Percentiles rank a stretch among this genome's conserved stretches.
Evolutionary conservation across 2,329 filamentous ascomycete genomes (phyloP).

Genomic region (Epichloe gansuensis): DNA sequence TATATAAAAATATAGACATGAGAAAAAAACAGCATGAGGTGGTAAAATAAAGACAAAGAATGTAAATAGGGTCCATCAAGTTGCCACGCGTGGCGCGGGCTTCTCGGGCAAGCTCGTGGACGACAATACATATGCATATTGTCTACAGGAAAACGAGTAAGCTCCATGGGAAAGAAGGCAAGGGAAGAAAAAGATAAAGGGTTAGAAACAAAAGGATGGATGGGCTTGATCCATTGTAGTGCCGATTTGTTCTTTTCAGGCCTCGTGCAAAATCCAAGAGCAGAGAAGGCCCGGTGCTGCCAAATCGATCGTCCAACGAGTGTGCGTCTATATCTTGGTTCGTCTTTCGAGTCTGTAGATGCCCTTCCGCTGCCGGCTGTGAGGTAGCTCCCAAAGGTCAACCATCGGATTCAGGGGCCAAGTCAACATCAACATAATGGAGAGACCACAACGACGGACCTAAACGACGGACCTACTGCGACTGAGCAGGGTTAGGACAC

Average conservation of each 20-base stretch:
- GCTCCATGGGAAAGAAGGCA: not conserved
- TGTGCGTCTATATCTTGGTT: constrained; percentile 14
- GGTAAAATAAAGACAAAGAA: not conserved
- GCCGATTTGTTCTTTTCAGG: not conserved
- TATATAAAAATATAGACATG: not conserved
- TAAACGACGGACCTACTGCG: not conserved
- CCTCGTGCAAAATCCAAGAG: not conserved
- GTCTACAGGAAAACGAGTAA: not conserved
- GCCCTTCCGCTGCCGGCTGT: not conserved
- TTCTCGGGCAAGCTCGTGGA: no score
- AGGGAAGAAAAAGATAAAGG: not conserved
- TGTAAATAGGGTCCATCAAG: no score
- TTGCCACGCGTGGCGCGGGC: no score
- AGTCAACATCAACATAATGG: not conserved
- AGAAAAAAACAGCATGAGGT: not conserved
- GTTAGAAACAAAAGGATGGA: not conserved
- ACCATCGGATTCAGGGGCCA: not conserved
- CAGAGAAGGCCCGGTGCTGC: not conserved
- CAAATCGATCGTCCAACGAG: constrained; percentile 7
- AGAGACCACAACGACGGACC: not conserved
- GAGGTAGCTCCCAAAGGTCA: not conserved
- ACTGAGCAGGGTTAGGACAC: constrained; percentile 19
- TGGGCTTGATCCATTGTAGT: not conserved
- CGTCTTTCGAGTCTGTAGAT: constrained; percentile 6
- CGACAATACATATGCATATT: not conserved